A percentile compares a stretch with the other conserved stretches of the same genome.
Evolutionary conservation across 2,329 filamentous ascomycete genomes (phyloP).

Genomic region (Monosporascus ibericus): DNA sequence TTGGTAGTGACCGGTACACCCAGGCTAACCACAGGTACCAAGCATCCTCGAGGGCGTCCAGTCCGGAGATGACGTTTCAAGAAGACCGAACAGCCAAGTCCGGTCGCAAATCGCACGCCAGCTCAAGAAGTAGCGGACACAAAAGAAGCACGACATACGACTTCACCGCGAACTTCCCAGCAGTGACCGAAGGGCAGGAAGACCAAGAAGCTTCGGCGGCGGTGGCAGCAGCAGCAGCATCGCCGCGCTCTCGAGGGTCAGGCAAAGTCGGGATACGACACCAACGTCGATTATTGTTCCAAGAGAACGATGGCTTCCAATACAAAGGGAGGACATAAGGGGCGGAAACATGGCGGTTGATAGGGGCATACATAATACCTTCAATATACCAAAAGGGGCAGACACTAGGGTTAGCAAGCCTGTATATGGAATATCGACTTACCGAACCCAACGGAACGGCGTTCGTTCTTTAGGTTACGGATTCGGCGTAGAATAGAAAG

Average conservation of each 20-base stretch:
- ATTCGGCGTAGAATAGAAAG: too few species aligned
- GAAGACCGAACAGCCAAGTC: slow-evolving; percentile 32
- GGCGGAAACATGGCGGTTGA: slow-evolving; percentile 10
- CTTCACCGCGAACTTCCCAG: slow-evolving; percentile 12
- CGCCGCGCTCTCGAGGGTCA: slow-evolving; percentile 14
- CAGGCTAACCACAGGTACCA: neutral
- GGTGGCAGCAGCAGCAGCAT: neutral
- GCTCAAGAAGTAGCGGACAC: slow-evolving; percentile 13
- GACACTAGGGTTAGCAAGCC: neutral
- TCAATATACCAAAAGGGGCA: neutral
- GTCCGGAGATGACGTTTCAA: slow-evolving; percentile 30
- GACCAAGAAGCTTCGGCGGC: slow-evolving; percentile 1
- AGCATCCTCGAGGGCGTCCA: slow-evolving; percentile 28
- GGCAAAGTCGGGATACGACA: slow-evolving; percentile 17
- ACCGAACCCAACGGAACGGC: neutral
- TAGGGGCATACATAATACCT: neutral
- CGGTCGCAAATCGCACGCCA: slow-evolving; percentile 30
- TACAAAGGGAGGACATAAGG: slow-evolving; percentile 23
- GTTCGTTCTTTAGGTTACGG: neutral
- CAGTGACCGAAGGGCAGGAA: slow-evolving; percentile 17
- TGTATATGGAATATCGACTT: neutral
- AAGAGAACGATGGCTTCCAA: slow-evolving; percentile 20
- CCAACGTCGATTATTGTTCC: slow-evolving; percentile 12
- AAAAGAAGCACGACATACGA: slow-evolving; percentile 19
- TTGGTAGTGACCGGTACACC: neutral